A percentile compares a stretch with the other conserved stretches of the same genome.
Evolutionary conservation across 176 grass and related monocot genomes (phyloP).

Genomic region (Oryza meridionalis): DNA sequence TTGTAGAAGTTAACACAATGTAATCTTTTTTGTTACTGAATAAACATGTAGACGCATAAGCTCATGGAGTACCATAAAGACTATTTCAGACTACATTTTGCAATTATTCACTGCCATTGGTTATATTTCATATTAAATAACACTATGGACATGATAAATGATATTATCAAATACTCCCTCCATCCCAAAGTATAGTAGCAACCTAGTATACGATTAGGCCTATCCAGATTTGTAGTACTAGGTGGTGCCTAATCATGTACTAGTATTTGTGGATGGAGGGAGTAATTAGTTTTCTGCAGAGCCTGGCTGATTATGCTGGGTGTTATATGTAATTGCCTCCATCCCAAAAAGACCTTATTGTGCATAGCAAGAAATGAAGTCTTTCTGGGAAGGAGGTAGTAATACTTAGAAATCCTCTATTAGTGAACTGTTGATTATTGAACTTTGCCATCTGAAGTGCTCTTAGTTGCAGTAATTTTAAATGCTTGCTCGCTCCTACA

Average conservation of each 20-base stretch:
- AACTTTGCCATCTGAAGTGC: slow-evolving; percentile 1
- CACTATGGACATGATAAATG: slow-evolving; percentile 23
- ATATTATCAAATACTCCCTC: background rate
- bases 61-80: background rate
- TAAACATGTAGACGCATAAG: background rate
- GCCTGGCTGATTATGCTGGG: slow-evolving; percentile 9
- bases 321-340: background rate
- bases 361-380: too few species aligned
- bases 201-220: too few species aligned
- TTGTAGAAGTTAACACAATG: slow-evolving; percentile 11
- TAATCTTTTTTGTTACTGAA: background rate
- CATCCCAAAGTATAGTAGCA: too few species aligned
- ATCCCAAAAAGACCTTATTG: too few species aligned
- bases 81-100: slow-evolving; percentile 18
- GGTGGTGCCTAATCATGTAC: too few species aligned
- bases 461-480: slow-evolving; percentile 24
- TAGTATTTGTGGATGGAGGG: too few species aligned
- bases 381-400: too few species aligned
- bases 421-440: background rate
- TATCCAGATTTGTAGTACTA: too few species aligned
- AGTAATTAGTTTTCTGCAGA: too few species aligned
- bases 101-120: background rate
- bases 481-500: background rate
- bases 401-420: background rate
- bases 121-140: slow-evolving; percentile 13